A percentile compares a stretch with the other conserved stretches of the same genome.
phyloP scores from a whole-genome alignment of 768 basidiomycete genomes.

The Podaxis sp. region DNA sequence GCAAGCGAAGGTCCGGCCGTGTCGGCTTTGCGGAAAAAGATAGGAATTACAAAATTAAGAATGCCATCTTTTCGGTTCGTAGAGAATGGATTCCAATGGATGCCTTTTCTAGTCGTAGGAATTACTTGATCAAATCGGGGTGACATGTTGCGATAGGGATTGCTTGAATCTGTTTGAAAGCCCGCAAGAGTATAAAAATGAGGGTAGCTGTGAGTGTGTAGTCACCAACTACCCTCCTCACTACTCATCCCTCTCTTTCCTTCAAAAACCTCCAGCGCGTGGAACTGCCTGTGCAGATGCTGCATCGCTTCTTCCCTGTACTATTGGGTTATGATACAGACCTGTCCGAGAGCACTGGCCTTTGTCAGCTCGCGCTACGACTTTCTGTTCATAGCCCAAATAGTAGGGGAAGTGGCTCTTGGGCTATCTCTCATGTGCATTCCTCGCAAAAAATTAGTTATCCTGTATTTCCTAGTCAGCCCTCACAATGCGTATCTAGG shows the following conservation, averaged over 20 bases:
- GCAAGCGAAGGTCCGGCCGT: not conserved
- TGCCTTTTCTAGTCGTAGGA: not conserved
- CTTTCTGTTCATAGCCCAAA: constrained; percentile 58
- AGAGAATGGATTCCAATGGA: not conserved
- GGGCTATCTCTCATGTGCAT: constrained; percentile 11
- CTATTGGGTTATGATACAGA: constrained; percentile 30
- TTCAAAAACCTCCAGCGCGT: not conserved
- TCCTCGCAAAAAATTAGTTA: not conserved
- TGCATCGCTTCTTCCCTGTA: constrained; percentile 8
- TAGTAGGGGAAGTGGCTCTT: constrained; percentile 42
- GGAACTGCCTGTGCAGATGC: constrained; percentile 4
- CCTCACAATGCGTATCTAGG: not conserved
- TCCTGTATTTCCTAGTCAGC: not conserved
- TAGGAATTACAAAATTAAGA: not conserved
- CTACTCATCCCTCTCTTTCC: not conserved
- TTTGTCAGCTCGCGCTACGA: constrained; percentile 27
- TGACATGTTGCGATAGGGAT: not conserved
- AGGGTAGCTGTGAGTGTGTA: not conserved
- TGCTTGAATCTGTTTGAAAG: not conserved
- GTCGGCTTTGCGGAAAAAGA: not conserved
- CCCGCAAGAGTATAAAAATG: constrained; percentile 1
- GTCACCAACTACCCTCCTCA: not conserved
- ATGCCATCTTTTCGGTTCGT: not conserved
- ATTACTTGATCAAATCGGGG: not conserved
- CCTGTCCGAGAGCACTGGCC: constrained; percentile 22